Evolutionary conservation across 805 yeast genomes (phyloP).

Genomic region (Kazachstania psychrophila): DNA sequence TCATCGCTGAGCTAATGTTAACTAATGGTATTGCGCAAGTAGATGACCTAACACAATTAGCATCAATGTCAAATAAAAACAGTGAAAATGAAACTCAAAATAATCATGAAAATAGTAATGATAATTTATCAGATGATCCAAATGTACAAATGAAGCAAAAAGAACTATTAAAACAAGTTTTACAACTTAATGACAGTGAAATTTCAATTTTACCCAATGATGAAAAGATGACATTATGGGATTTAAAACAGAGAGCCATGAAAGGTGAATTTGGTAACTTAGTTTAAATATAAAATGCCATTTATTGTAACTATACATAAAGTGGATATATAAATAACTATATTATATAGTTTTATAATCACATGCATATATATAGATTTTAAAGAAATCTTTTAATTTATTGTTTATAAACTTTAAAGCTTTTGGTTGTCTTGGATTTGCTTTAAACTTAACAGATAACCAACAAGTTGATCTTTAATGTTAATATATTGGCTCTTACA

Average conservation of each 20-base stretch:
- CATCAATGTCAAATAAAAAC: constrained; percentile 19
- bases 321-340: too few species aligned
- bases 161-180: constrained; percentile 42
- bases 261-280: constrained; percentile 28
- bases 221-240: constrained; percentile 36
- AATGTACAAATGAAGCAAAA: constrained; percentile 31
- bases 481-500: constrained; percentile 31
- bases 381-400: background rate
- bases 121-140: constrained; percentile 16
- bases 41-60: constrained; percentile 29
- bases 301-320: background rate
- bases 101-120: constrained; percentile 13
- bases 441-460: constrained; percentile 10
- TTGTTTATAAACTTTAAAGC: background rate
- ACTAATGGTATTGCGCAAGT: constrained; percentile 28
- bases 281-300: background rate
- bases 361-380: background rate
- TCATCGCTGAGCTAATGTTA: constrained; percentile 65
- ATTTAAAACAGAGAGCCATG: constrained; percentile 29
- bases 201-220: constrained; percentile 41
- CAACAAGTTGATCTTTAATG: constrained; percentile 17
- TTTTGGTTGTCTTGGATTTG: background rate
- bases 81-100: constrained; percentile 13
- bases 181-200: constrained; percentile 45
- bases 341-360: too few species aligned